Conservation (phyloP, 345 rosid genomes). For the Noccaea bulbosa region DNA sequence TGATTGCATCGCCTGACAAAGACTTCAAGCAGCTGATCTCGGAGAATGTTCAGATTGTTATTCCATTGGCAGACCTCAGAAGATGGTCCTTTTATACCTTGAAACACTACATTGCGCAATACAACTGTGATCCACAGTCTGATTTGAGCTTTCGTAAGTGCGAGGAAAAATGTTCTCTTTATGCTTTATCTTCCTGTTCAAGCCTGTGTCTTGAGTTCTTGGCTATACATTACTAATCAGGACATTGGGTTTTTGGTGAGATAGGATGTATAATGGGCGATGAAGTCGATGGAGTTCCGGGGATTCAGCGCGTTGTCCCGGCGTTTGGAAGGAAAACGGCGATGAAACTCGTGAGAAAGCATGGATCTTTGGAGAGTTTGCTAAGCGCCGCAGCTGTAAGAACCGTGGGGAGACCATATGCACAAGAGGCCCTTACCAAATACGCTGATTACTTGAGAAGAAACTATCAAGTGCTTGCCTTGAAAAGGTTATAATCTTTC, state of each 20-base stretch:
- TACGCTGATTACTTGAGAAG: constrained; percentile 81
- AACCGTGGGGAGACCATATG: constrained; percentile 79
- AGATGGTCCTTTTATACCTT: constrained; percentile 94
- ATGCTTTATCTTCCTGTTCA: background rate
- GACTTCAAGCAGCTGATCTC: constrained; percentile 95
- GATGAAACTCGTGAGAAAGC: constrained; percentile 77
- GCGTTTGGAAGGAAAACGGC: constrained; percentile 92
- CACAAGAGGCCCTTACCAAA: constrained; percentile 86
- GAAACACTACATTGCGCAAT: constrained; percentile 78
- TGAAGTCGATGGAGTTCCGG: constrained; percentile 89
- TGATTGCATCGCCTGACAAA: constrained; percentile 95
- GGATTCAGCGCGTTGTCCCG: constrained; percentile 79
- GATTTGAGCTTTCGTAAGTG: constrained; percentile 89
- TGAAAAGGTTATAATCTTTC: constrained; percentile 58
- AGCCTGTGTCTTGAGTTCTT: background rate
- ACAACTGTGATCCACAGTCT: constrained; percentile 75
- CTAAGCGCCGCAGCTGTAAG: constrained; percentile 81
- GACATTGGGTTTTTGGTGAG: constrained; percentile 25
- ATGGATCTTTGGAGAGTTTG: constrained; percentile 83
- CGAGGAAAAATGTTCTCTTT: background rate
- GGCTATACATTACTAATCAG: background rate
- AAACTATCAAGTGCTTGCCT: constrained; percentile 84
- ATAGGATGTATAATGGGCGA: constrained; percentile 91
- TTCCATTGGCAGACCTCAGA: constrained; percentile 70
- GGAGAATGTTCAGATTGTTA: constrained; percentile 86